Conservation (phyloP, 2,329 filamentous ascomycete species). For the Aschersonia sp. region DNA sequence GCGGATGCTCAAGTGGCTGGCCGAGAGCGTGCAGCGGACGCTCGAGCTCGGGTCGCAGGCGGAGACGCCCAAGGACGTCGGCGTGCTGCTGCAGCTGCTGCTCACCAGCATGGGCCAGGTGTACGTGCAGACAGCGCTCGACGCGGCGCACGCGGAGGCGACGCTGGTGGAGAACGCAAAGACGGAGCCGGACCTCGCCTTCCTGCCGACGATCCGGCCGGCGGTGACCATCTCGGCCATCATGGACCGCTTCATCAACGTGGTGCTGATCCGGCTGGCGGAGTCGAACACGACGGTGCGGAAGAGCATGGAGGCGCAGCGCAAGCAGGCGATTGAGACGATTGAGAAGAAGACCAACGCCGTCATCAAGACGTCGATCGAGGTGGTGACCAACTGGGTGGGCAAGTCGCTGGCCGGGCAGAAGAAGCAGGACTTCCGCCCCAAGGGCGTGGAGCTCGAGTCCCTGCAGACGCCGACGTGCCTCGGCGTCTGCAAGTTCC, state of each 20-base stretch:
- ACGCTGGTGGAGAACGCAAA: conserved; percentile 65
- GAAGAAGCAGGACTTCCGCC: conserved; percentile 80
- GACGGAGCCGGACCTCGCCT: conserved; percentile 74
- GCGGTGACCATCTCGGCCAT: conserved; percentile 83
- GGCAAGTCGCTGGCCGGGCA: conserved; percentile 58
- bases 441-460: conserved; percentile 68
- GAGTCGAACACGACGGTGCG: conserved; percentile 81
- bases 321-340: conserved; percentile 54
- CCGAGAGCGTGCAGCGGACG: conserved; percentile 81
- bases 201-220: conserved; percentile 63
- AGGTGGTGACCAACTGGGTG: conserved; percentile 64
- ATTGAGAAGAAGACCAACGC: conserved; percentile 72
- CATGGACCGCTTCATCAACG: conserved; percentile 83
- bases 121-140: conserved; percentile 51
- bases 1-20: conserved; percentile 94
- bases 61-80: conserved; percentile 90
- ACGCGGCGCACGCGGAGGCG: conserved; percentile 59
- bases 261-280: conserved; percentile 79
- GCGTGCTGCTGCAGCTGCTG: conserved; percentile 67
- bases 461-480: conserved; percentile 79
- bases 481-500: conserved; percentile 64
- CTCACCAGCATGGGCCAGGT: conserved; percentile 80
- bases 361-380: conserved; percentile 41
- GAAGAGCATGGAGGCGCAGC: conserved; percentile 76
- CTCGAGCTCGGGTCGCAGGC: conserved; percentile 76